Evolutionary conservation across 305 asterid genomes (phyloP).

Genomic region (Vinca major): DNA sequence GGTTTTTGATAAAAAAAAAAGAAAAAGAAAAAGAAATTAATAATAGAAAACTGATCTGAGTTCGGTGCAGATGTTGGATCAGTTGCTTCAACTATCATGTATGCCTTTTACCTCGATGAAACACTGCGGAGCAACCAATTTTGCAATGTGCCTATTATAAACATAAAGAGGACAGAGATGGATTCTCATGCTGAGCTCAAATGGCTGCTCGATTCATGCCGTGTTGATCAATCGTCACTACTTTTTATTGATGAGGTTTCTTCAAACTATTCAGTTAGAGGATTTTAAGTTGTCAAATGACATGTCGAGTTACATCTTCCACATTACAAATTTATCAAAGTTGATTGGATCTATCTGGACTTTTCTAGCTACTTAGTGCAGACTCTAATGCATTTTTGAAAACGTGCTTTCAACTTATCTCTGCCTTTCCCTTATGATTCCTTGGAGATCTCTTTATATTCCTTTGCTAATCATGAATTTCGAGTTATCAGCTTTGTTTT

Average conservation of each 20-base stretch:
- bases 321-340: neutral
- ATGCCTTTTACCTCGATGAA: slow-evolving; percentile 59
- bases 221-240: slow-evolving; percentile 52
- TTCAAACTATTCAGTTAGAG: slow-evolving; percentile 1
- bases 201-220: slow-evolving; percentile 73
- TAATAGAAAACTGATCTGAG: neutral
- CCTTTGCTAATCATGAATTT: neutral
- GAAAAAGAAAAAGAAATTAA: neutral
- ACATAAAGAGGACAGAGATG: slow-evolving; percentile 54
- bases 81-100: slow-evolving; percentile 64
- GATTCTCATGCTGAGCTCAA: slow-evolving; percentile 45
- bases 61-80: slow-evolving; percentile 62
- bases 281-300: neutral
- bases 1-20: no score
- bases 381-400: neutral
- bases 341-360: neutral
- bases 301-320: neutral
- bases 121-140: slow-evolving; percentile 34
- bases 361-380: neutral
- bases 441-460: neutral
- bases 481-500: no score
- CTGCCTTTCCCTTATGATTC: neutral
- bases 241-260: slow-evolving; percentile 68
- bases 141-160: slow-evolving; percentile 68
- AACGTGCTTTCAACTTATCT: neutral